Evolutionary conservation across 148 eudicot species (phyloP).

Genomic region (Cornus suecica): DNA sequence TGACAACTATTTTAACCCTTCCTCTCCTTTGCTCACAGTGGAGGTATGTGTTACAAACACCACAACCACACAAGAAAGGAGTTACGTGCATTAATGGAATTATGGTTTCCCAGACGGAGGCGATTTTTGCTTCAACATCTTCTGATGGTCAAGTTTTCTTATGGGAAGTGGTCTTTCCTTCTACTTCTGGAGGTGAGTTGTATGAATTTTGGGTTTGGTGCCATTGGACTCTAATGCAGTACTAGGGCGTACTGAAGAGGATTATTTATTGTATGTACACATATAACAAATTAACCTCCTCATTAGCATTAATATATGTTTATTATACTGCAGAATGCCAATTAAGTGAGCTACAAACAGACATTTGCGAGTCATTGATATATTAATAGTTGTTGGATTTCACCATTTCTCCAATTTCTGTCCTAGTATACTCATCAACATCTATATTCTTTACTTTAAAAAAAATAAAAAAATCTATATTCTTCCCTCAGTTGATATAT

Average conservation of each 20-base stretch:
- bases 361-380: not conserved
- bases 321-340: not conserved
- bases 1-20: not conserved
- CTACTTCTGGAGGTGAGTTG: constrained; percentile 52
- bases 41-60: constrained; percentile 66
- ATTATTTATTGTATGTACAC: too few species aligned
- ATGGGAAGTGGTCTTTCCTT: constrained; percentile 70
- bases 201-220: not conserved
- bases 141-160: constrained; percentile 75
- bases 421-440: not conserved
- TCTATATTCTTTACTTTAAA: too few species aligned
- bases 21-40: constrained; percentile 46
- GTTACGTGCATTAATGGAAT: constrained; percentile 86
- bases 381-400: not conserved
- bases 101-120: constrained; percentile 60
- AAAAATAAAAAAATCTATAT: too few species aligned
- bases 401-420: not conserved
- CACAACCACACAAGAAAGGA: constrained; percentile 80
- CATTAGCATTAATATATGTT: too few species aligned
- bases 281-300: too few species aligned
- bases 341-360: not conserved
- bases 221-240: too few species aligned
- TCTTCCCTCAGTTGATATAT: too few species aligned
- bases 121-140: constrained; percentile 81
- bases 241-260: too few species aligned